Conservation (phyloP, 2,329 filamentous ascomycete genomes). For the Fusarium transvaalense region DNA sequence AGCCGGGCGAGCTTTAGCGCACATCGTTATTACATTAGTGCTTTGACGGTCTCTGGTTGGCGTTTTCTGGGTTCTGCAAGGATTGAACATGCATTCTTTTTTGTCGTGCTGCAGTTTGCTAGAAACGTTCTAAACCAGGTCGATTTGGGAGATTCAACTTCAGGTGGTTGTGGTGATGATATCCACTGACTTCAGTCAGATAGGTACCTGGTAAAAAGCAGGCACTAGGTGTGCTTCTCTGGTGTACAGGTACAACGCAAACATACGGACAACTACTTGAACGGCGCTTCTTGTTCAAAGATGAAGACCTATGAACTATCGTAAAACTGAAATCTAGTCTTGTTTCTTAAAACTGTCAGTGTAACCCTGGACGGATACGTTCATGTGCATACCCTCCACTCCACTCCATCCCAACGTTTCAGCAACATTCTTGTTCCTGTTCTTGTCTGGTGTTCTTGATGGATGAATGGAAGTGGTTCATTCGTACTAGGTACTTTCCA, state of each 20-base stretch:
- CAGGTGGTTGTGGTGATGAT: constrained; percentile 41
- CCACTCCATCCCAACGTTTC: constrained; percentile 36
- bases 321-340: neutral
- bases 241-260: constrained; percentile 20
- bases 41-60: constrained; percentile 9
- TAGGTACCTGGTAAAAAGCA: neutral
- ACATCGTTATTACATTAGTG: constrained; percentile 36
- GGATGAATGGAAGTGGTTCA: too few species aligned
- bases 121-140: constrained; percentile 13
- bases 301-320: neutral
- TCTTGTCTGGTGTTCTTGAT: constrained; percentile 6
- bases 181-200: constrained; percentile 15
- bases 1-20: constrained; percentile 36
- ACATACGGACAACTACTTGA: constrained; percentile 18
- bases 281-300: constrained; percentile 11
- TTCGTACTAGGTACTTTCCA: constrained; percentile 23
- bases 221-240: neutral
- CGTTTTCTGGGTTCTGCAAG: constrained; percentile 4
- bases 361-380: constrained; percentile 22
- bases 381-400: constrained; percentile 33
- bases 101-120: constrained; percentile 8
- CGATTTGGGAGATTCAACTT: constrained; percentile 36
- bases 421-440: constrained; percentile 37
- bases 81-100: neutral
- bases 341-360: neutral